Evolutionary conservation across 2,329 filamentous ascomycete genomes (phyloP), one percentile per base, ranked within the genome.

Genomic region (Mariannaea sp.): DNA sequence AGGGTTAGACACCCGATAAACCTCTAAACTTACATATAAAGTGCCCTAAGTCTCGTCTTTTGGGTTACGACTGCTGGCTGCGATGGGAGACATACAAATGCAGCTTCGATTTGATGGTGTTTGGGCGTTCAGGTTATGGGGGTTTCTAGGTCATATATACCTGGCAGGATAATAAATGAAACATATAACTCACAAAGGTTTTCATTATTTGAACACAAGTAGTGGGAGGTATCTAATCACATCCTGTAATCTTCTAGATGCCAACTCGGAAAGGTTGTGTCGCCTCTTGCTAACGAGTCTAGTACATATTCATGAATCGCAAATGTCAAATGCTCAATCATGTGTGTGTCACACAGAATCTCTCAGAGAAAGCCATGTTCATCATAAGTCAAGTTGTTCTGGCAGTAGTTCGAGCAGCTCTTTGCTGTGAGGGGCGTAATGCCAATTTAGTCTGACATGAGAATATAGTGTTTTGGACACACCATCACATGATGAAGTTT

Each of bases 81-180:
- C 6, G 19, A 41, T 49, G 19, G 45, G n/a, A 42, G 38, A 39
- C 43, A 32, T 12, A 19, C 33, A 47, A 24, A 52, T 24, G 27
- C n/a, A 24, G 14, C 8, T 32, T 44, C 17, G 27, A 9, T 33
- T 19, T 16, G 16, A 16, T 13, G 58, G 61, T 53, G 59, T 64
- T 64, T 49, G 33, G 61, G 59, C 49, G 57, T 64, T 64, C 29
- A 22, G 53, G 40, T 39, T 26, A 40, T 27, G 30, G 10, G 29
- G 17, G 7, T 44, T 49, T 20, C 17, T 20, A 52, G 17, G 30
- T 16, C 33, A 46, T 39, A 40, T 36, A 44, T 55, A 33, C 33
- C 48, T 44, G 27, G 26, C 30, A 27, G 38, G 19, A 27, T 24
- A 22, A n/a, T n/a, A 38, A 46, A 32, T 24, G n/a, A 13, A 20